Evolutionary conservation across 441 rosid species (phyloP), one percentile per base, ranked within the genome.

Genomic region (Arabidopsis hybrid): DNA sequence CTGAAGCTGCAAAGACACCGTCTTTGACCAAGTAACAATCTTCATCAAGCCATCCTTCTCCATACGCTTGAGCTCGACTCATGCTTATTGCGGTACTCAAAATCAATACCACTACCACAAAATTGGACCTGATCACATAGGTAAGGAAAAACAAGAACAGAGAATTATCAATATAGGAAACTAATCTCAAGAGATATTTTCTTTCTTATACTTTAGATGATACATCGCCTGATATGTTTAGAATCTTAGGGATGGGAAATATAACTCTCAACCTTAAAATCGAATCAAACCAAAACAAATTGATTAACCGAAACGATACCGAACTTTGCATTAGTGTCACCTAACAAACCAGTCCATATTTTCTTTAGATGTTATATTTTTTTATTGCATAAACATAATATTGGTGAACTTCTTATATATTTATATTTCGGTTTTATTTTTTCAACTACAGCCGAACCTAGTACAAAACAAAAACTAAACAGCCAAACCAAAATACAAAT

Each of bases 11-110:
- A 56, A 69, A 94, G 17, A 90, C 82, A 2, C 95, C 92, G 31
- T 81, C 83, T 58, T 75, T 91, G 61, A 91, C 95, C 3, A 86
- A 53, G 66, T 86, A 94, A 78, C 98, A 94, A 16, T 90, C 85
- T 14, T 80, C 81, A 7, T 87, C 84, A 6, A 91, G 38, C 97
- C 98, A 91, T 18, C 95, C 98, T 67, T 74, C 70, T 10, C 96
- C 90, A 42, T 86, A 94, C 4, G 65, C 29, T 65, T 94, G 97
- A 58, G 11, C 51, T 60, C 78, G 74, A 85, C 87, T 88, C 91
- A 94, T 91, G 62, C 91, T 94, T 7, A 84, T 85, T 60, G 92
- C 88, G n/a, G 78, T 77, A 18, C 91, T 69, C 21, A 94, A 32
- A 29, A 90, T 47, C 31, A 83, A 58, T 3, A 71, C 78, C 4